phyloP scores from a whole-genome alignment of 768 basidiomycete species.

The Porpolomopsis calyptriformis region DNA sequence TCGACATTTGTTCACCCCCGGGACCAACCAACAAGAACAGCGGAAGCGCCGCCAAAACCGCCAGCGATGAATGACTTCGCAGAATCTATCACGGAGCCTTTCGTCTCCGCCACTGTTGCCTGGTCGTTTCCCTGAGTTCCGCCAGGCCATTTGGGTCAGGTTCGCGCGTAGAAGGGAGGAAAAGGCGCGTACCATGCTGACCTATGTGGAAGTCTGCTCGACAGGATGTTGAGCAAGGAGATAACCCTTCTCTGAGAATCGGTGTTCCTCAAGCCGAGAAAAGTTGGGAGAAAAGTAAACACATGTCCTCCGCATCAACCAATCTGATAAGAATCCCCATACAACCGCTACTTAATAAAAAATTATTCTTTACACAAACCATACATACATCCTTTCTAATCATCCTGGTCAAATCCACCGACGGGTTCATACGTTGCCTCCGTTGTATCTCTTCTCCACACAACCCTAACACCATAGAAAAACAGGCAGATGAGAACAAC shows the following conservation, averaged over 20 bases:
- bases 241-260: neutral
- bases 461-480: conserved; percentile 57
- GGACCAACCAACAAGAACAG: conserved; percentile 77
- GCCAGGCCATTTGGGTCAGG: neutral
- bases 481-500: conserved; percentile 52
- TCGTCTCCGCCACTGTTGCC: conserved; percentile 25
- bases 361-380: too few species aligned
- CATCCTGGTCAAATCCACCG: conserved; percentile 64
- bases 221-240: neutral
- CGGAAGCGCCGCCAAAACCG: conserved; percentile 81
- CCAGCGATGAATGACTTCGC: conserved; percentile 86
- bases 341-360: too few species aligned
- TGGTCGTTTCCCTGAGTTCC: conserved; percentile 26
- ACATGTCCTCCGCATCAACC: neutral
- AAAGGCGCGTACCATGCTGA: neutral
- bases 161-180: neutral
- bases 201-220: neutral
- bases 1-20: neutral
- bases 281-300: neutral
- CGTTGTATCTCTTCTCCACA: conserved; percentile 68
- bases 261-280: neutral
- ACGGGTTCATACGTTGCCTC: conserved; percentile 87
- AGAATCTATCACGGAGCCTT: conserved; percentile 33
- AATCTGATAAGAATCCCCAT: neutral
- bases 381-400: conserved; percentile 22